Conservation (phyloP, 208 protist species). For the Plasmodiophora brassicae region DNA sequence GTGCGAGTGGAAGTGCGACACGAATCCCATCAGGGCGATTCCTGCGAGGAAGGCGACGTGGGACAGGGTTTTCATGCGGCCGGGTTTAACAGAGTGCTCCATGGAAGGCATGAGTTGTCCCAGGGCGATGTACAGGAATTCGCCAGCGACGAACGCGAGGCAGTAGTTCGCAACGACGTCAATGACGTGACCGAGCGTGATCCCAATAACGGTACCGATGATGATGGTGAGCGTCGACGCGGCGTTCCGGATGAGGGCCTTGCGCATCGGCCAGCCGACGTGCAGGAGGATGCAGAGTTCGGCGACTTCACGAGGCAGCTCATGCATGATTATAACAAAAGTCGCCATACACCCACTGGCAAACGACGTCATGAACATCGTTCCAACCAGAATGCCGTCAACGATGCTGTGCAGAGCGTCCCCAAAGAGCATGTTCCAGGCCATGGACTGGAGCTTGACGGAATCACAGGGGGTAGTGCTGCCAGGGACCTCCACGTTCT, state of each 20-base stretch:
- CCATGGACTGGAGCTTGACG: not conserved
- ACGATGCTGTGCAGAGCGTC: constrained; percentile 1
- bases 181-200: not conserved
- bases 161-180: not conserved
- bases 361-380: not conserved
- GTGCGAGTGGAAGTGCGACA: no score
- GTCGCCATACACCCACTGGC: not conserved
- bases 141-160: not conserved
- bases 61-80: not conserved
- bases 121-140: not conserved
- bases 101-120: not conserved
- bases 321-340: not conserved
- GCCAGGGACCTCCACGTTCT: not conserved
- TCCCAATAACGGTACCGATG: not conserved
- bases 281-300: constrained; percentile 26
- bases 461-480: not conserved
- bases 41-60: not conserved
- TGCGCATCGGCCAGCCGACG: constrained; percentile 6
- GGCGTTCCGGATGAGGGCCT: not conserved
- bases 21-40: not conserved
- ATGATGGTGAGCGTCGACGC: constrained; percentile 4
- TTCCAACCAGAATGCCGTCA: not conserved
- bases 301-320: constrained; percentile 13
- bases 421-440: not conserved
- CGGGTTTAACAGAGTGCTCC: not conserved